Evolutionary conservation across 179 eudicot species (phyloP).

Genomic region (Spergularia azorica): DNA sequence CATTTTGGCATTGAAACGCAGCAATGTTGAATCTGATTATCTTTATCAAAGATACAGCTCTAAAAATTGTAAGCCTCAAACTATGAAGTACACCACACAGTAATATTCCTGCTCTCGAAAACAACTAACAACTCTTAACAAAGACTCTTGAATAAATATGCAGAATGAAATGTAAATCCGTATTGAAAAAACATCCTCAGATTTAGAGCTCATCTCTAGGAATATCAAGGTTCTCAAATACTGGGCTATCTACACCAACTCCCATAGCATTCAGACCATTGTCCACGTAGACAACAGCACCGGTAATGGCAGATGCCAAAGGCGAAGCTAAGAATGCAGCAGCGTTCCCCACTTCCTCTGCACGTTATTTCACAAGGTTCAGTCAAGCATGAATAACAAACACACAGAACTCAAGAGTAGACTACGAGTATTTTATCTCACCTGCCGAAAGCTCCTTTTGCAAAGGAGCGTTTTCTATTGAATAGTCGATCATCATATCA

Average conservation of each 20-base stretch:
- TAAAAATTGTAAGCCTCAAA: background rate
- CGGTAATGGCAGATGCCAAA: slow-evolving; percentile 92
- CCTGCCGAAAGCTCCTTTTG: slow-evolving; percentile 96
- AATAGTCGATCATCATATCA: slow-evolving; percentile 93
- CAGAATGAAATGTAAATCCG: background rate
- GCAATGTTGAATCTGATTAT: background rate
- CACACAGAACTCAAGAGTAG: background rate
- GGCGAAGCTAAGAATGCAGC: slow-evolving; percentile 98
- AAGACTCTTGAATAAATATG: background rate
- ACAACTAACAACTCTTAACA: too few species aligned
- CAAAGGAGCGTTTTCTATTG: slow-evolving; percentile 79
- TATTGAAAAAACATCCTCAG: slow-evolving; percentile 7
- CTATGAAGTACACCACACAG: background rate
- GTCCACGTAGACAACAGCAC: slow-evolving; percentile 86
- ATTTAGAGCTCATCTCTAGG: slow-evolving; percentile 50
- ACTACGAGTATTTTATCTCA: slow-evolving; percentile 18
- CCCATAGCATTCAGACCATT: slow-evolving; percentile 95
- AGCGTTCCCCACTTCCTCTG: slow-evolving; percentile 95
- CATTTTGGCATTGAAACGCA: background rate
- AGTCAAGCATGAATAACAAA: background rate
- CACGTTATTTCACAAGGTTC: slow-evolving; percentile 25
- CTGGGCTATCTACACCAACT: slow-evolving; percentile 88
- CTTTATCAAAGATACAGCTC: background rate
- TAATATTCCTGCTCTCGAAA: too few species aligned
- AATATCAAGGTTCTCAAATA: slow-evolving; percentile 67